Evolutionary conservation across 805 yeast species (phyloP).

Genomic region (Candida pseudofarinosa): DNA sequence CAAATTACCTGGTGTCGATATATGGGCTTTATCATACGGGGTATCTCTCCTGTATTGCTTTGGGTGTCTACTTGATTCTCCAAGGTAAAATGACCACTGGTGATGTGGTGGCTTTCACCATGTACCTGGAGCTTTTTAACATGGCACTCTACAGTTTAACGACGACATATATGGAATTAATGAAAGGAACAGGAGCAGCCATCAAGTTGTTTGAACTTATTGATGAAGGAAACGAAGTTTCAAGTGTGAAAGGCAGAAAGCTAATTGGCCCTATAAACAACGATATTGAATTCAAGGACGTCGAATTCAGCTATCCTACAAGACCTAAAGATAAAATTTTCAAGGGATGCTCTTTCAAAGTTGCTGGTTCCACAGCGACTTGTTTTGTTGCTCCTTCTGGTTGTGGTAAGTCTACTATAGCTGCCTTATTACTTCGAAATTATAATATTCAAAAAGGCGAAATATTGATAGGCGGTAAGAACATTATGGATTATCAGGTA

Average conservation of each 20-base stretch:
- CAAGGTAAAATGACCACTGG: constrained; percentile 45
- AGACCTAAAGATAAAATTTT: constrained; percentile 34
- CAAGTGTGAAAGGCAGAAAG: constrained; percentile 31
- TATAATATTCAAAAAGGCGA: constrained; percentile 48
- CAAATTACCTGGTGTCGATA: constrained; percentile 41
- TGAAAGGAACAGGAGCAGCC: constrained; percentile 48
- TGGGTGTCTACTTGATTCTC: constrained; percentile 40
- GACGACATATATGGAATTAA: constrained; percentile 42
- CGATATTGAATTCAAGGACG: constrained; percentile 35
- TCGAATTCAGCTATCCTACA: constrained; percentile 39
- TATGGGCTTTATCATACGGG: constrained; percentile 41
- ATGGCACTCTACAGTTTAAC: constrained; percentile 42
- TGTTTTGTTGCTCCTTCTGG: constrained; percentile 57
- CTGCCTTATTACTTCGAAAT: constrained; percentile 49
- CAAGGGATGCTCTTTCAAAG: constrained; percentile 33
- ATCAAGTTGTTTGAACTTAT: constrained; percentile 40
- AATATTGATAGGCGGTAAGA: constrained; percentile 49
- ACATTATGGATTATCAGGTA: constrained; percentile 46
- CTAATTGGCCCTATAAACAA: constrained; percentile 19
- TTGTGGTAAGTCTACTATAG: constrained; percentile 58
- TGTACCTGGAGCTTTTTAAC: constrained; percentile 43
- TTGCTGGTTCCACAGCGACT: constrained; percentile 34
- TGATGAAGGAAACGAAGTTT: constrained; percentile 33
- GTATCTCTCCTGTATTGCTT: constrained; percentile 38
- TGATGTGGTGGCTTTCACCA: constrained; percentile 43